Base-by-base conservation (phyloP, 352 stramenopile genomes). In the Pythium utonaiense region DNA sequence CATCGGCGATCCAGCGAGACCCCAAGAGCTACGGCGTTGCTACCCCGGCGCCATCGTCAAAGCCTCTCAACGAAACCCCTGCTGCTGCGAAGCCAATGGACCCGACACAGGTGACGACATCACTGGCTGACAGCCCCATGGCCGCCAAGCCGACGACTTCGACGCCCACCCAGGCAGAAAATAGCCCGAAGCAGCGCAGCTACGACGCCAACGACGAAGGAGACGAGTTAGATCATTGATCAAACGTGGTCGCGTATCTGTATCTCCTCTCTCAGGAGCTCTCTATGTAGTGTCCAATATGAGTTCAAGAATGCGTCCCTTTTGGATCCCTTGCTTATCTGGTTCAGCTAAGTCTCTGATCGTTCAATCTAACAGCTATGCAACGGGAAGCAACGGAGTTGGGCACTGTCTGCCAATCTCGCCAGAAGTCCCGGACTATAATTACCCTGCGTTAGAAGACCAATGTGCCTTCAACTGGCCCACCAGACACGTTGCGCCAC, bases 1-100 rank as follows among this genome's bases (percentile, higher is more conserved):
- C 34, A 3, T 30, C 52, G 12, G 60, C 60, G 27, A 67, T 62
- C 44, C 52, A 67, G 53, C 41, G 33, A 19, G 60, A 67, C 19
- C 60, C 60, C 4, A 38, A 30, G 12, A 54, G 41, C 24, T 67
- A 61, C 45, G 59, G 59, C 2, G 31, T 66, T 8, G 31, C 41
- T 0, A 59, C 56, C 6, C 51, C 25, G 24, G 8, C 31, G 19
- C 19, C 51, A 19, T 24, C 51, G 24, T 21, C 52, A 3, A 27
- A 22, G 22, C 42, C 45, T 5, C 28, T 57, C 5, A n/a, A 25
- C 38, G 53, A 59, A 12, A 51, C 33, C 2, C 22, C 56, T 10
- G 33, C 42, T 10, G 54, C 54, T 10, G 41, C 54, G 10, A 61
- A 61, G 44, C 44, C 42, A n/a, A 53, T 53, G 16, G 54, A 25